Evolutionary conservation across 2,329 filamentous ascomycete species (phyloP), one percentile per base, ranked within the genome.

Genomic region (Sporothrix mexicana): DNA sequence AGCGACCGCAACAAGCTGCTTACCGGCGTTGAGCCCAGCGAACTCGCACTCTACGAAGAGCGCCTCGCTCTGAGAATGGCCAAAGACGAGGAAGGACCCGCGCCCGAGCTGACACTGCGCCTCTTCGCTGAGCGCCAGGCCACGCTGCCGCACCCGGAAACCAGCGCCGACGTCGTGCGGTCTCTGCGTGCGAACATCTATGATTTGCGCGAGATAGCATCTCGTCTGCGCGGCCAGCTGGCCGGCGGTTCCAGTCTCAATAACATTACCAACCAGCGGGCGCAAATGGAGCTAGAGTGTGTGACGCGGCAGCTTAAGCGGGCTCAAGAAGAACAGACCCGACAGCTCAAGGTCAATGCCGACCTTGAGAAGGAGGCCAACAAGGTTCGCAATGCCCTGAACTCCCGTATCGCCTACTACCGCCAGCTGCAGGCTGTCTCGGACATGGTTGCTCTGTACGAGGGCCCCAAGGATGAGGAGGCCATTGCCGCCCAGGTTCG

Each of bases 401-500:
- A 98, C 78, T 86, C 90, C 51, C 91, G 96, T 15, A 83, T 98
- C 0, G 94, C 96, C 73, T 98, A 94, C 79, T 98, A 98, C 79
- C 90, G 92, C 5, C 94, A 98, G 78, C 85, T 98, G 12, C 96
- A 98, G 79, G 88, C 89, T 36, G 90, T 98, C n/a, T 98, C 95
- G 0, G 95, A 98, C 79, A 93, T 90, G 20, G 93, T 98, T 0
- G 87, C 88, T 5, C 91, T 92, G 0, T 93, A 92, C 72, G 91
- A 94, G 72, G 90, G 91, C 12, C 77, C 88, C 13, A 84, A 84
- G 1, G 83, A 91, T 12, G 87, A 92, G 59, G 80, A 83, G 12
- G 77, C 77, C 7, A 82, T 88, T 23, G 84, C 85, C 51, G 76
- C 79, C 9, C 77, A 79, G 0, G 81, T 84, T 8, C 76, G 82